A percentile compares a stretch with the other conserved stretches of the same genome.
Evolutionary conservation across 257 asterid genomes (phyloP).

Genomic region (Penstemon newberryi): DNA sequence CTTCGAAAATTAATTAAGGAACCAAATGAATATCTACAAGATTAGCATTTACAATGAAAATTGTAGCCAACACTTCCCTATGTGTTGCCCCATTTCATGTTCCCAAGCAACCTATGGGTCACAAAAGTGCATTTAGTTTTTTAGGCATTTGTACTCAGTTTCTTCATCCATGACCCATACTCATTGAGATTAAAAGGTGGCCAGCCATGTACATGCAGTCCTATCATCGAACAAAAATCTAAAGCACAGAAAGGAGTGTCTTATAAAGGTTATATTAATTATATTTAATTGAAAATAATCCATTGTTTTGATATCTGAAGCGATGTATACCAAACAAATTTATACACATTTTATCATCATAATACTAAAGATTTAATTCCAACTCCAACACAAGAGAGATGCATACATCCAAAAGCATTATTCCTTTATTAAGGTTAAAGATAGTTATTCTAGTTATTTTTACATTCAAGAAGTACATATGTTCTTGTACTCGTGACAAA

Average conservation of each 20-base stretch:
- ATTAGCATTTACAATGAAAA: constrained; percentile 24
- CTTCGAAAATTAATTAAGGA: constrained; percentile 26
- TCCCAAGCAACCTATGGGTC: constrained; percentile 8
- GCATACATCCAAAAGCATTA: not conserved
- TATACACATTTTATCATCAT: constrained; percentile 1
- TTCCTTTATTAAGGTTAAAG: too few species aligned
- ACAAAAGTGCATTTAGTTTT: constrained; percentile 14
- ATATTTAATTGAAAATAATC: not conserved
- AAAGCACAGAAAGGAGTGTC: constrained; percentile 2
- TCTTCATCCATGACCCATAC: constrained; percentile 25
- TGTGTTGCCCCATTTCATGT: constrained; percentile 18
- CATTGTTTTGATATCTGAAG: constrained; percentile 18
- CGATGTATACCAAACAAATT: constrained; percentile 11
- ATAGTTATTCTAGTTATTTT: too few species aligned
- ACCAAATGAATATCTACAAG: constrained; percentile 18
- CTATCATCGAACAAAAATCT: not conserved
- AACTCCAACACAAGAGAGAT: not conserved
- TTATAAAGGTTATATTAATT: constrained; percentile 20
- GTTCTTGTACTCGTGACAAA: constrained; percentile 13
- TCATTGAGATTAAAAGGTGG: constrained; percentile 17
- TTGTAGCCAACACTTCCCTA: not conserved
- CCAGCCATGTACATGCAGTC: constrained; percentile 22
- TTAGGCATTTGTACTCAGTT: constrained; percentile 15
- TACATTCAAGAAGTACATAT: not conserved
- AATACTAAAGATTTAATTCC: too few species aligned